These are phyloP conservation scores for Coemansia sp. DNA, from an alignment of 192 early-diverging fungal species.

Conservation along the genomic window DNA sequence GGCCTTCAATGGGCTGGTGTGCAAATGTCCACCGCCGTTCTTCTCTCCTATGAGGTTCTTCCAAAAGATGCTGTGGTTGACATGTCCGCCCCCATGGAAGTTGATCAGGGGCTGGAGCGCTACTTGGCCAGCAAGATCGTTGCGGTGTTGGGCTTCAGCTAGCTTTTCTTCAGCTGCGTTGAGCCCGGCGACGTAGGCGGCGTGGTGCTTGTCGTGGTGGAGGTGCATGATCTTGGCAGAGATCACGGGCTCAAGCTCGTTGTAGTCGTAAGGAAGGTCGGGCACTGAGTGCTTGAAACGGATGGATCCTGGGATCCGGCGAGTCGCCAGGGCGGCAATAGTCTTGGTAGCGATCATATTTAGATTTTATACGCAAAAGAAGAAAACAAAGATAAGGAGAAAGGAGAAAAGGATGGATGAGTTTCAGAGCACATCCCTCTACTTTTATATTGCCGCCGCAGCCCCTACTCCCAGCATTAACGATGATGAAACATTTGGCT, in stretches of 20 bases:
- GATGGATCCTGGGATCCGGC: slow-evolving; percentile 15
- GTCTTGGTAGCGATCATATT: slow-evolving; percentile 22
- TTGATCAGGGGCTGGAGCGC: slow-evolving; percentile 78
- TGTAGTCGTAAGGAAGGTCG: slow-evolving; percentile 83
- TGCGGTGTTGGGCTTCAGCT: slow-evolving; percentile 64
- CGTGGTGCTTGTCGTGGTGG: slow-evolving; percentile 96
- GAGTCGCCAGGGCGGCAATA: slow-evolving; percentile 9
- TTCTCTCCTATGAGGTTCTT: slow-evolving; percentile 84
- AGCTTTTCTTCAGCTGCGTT: slow-evolving; percentile 95
- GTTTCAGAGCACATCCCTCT: background rate
- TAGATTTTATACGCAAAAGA: background rate
- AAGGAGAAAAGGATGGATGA: background rate
- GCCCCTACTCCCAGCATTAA: background rate
- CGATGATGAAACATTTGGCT: background rate
- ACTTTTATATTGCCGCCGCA: background rate
- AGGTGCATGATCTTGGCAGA: slow-evolving; percentile 92
- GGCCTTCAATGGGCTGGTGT: slow-evolving; percentile 60
- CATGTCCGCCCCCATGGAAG: slow-evolving; percentile 92
- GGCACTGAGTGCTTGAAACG: slow-evolving; percentile 80
- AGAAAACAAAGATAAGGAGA: slow-evolving; percentile 7
- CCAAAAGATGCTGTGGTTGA: slow-evolving; percentile 96
- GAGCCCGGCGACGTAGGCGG: slow-evolving; percentile 83
- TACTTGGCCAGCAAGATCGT: slow-evolving; percentile 75
- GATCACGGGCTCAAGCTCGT: slow-evolving; percentile 91
- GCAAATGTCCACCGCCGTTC: slow-evolving; percentile 75